phyloP scores from a whole-genome alignment of 495 filamentous ascomycete species.

The Xylaria nigripes region DNA sequence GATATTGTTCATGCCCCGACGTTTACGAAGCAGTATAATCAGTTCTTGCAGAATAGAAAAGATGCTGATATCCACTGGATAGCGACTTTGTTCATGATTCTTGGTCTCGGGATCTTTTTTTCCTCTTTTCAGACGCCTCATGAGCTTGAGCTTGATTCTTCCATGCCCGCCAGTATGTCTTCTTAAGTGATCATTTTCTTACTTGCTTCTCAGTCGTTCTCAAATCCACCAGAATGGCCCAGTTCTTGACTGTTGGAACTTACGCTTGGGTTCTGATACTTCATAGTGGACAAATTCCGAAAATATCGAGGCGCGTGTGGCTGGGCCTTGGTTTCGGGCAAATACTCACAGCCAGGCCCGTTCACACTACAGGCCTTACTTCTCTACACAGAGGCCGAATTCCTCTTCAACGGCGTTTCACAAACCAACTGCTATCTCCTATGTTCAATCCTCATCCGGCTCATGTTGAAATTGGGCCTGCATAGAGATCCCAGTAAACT shows the following conservation, averaged over 20 bases:
- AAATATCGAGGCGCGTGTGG: slow-evolving; percentile 30
- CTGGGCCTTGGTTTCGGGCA: slow-evolving; percentile 35
- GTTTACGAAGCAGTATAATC: slow-evolving; percentile 40
- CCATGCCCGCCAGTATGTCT: slow-evolving; percentile 15
- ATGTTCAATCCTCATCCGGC: slow-evolving; percentile 37
- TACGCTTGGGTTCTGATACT: not conserved
- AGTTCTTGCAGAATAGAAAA: slow-evolving; percentile 38
- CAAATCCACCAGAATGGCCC: not conserved
- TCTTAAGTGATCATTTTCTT: not conserved
- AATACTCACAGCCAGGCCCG: slow-evolving; percentile 38
- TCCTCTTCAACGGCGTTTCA: slow-evolving; percentile 34
- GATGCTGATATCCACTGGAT: slow-evolving; percentile 36
- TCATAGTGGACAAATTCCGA: slow-evolving; percentile 28
- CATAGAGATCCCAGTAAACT: slow-evolving; percentile 46
- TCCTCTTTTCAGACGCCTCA: slow-evolving; percentile 31
- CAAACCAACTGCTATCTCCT: slow-evolving; percentile 43
- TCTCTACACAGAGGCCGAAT: slow-evolving; percentile 40
- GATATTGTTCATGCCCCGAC: slow-evolving; percentile 38
- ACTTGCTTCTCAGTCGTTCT: not conserved
- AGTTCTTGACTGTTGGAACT: not conserved
- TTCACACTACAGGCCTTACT: slow-evolving; percentile 43
- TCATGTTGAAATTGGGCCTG: slow-evolving; percentile 49
- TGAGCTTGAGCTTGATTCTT: slow-evolving; percentile 30
- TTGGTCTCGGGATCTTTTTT: slow-evolving; percentile 34
- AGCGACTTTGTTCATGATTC: slow-evolving; percentile 36